Evolutionary conservation across 2,329 filamentous ascomycete genomes (phyloP).

Genomic region (Chaetothyriales sp.): DNA sequence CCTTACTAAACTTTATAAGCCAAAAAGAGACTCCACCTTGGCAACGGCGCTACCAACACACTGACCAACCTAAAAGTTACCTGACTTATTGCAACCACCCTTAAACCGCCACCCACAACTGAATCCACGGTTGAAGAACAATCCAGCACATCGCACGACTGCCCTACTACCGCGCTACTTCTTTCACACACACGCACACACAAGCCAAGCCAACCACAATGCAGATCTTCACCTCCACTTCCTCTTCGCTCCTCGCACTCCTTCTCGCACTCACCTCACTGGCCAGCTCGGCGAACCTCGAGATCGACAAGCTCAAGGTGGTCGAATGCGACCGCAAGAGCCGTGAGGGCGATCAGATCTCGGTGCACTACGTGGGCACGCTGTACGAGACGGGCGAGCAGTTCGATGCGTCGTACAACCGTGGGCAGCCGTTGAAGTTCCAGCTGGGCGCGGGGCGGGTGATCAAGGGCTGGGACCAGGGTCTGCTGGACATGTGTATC

Average conservation of each 20-base stretch:
- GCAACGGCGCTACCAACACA: no score
- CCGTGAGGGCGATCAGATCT: constrained; percentile 58
- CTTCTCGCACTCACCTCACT: constrained; percentile 18
- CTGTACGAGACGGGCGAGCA: constrained; percentile 56
- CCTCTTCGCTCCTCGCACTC: not conserved
- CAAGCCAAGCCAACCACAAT: not conserved
- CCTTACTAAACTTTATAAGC: no score
- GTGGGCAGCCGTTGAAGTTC: constrained; percentile 62
- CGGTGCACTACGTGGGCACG: constrained; percentile 80
- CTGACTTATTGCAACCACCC: no score
- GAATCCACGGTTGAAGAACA: no score
- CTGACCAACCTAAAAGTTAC: no score
- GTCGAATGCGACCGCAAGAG: constrained; percentile 63
- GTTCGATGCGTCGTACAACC: constrained; percentile 75
- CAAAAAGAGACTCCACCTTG: no score
- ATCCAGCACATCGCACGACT: no score
- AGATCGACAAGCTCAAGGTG: constrained; percentile 63
- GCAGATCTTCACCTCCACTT: not conserved
- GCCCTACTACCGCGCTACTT: no score
- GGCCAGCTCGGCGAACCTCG: constrained; percentile 42
- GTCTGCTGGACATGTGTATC: constrained; percentile 83
- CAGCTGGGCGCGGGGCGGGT: constrained; percentile 65
- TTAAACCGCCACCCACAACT: no score
- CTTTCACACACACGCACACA: no score
- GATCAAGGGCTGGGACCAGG: constrained; percentile 89